A percentile compares a stretch with the other conserved stretches of the same genome.
Evolutionary conservation across 1,284 basidiomycete species (phyloP).

Genomic region (Cryptococcus floricola): DNA sequence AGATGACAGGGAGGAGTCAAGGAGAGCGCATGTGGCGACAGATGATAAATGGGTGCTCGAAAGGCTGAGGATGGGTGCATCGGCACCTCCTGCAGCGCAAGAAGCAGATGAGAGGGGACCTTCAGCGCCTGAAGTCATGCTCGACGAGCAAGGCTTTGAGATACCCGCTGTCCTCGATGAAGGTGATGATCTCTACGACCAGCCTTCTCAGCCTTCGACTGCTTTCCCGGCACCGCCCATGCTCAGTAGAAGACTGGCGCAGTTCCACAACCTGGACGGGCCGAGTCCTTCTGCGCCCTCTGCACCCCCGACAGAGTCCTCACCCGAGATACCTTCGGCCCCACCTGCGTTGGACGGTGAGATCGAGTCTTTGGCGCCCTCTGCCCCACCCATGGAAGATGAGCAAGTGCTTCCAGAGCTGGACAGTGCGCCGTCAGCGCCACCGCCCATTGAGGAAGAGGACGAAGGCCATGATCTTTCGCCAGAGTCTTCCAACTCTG

Average conservation of each 20-base stretch:
- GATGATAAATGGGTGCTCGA: constrained; percentile 48
- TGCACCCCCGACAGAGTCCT: not conserved
- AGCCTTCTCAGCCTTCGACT: not conserved
- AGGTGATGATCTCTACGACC: not conserved
- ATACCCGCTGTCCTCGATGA: constrained; percentile 5
- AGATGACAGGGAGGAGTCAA: constrained; percentile 3
- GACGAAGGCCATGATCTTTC: not conserved
- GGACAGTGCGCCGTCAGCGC: not conserved
- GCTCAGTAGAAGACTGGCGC: not conserved
- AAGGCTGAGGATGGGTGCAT: constrained; percentile 37
- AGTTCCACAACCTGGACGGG: constrained; percentile 28
- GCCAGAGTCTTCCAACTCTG: too few species aligned
- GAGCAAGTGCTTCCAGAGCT: not conserved
- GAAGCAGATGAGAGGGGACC: constrained; percentile 17
- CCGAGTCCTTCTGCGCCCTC: constrained; percentile 5
- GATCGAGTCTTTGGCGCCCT: constrained; percentile 3
- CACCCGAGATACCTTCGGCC: constrained; percentile 15
- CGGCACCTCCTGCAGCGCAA: constrained; percentile 30
- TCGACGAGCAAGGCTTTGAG: constrained; percentile 47
- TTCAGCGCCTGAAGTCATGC: constrained; percentile 42
- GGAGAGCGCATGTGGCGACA: constrained; percentile 42
- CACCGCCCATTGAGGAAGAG: not conserved
- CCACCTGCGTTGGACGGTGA: constrained; percentile 13
- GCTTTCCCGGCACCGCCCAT: constrained; percentile 1
- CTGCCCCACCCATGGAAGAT: constrained; percentile 2